These are phyloP conservation scores for Fagopyrum tataricum DNA, from an alignment of 148 eudicot genomes.

Conservation along the genomic window DNA sequence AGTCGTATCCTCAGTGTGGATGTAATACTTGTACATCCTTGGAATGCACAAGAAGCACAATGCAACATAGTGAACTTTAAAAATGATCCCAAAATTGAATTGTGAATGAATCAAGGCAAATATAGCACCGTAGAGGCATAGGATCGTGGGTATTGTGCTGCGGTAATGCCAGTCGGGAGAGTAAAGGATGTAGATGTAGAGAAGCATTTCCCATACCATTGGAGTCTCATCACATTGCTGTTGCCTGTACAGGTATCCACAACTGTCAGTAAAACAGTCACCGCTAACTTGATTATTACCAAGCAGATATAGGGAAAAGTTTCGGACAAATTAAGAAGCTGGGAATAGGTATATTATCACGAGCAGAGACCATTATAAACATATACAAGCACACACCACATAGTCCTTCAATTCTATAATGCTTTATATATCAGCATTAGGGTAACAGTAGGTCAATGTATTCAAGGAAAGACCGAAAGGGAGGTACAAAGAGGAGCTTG, in stretches of 20 bases:
- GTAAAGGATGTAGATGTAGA: slow-evolving; percentile 84
- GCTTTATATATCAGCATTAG: not conserved
- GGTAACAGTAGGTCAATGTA: not conserved
- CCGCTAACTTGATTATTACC: not conserved
- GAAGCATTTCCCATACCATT: slow-evolving; percentile 97
- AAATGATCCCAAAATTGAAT: slow-evolving; percentile 47
- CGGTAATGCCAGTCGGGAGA: slow-evolving; percentile 96
- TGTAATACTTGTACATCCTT: slow-evolving; percentile 88
- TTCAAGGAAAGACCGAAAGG: not conserved
- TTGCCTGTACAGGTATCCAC: slow-evolving; percentile 40
- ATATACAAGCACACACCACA: not conserved
- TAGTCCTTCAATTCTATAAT: not conserved
- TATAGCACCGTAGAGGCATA: slow-evolving; percentile 53
- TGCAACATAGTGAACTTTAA: slow-evolving; percentile 58
- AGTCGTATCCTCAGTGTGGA: slow-evolving; percentile 43
- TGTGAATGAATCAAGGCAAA: slow-evolving; percentile 69
- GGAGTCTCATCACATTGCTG: slow-evolving; percentile 94
- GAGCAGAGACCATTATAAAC: not conserved
- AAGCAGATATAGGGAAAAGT: not conserved
- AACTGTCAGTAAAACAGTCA: not conserved
- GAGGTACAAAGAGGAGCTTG: not conserved
- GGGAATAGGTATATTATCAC: not conserved
- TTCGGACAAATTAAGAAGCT: not conserved
- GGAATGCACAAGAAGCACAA: slow-evolving; percentile 91
- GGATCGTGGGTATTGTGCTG: slow-evolving; percentile 49